A percentile compares a stretch with the other conserved stretches of the same genome.
Conservation (phyloP, 23 red algal genomes). For the Pyropia yezoensis region DNA sequence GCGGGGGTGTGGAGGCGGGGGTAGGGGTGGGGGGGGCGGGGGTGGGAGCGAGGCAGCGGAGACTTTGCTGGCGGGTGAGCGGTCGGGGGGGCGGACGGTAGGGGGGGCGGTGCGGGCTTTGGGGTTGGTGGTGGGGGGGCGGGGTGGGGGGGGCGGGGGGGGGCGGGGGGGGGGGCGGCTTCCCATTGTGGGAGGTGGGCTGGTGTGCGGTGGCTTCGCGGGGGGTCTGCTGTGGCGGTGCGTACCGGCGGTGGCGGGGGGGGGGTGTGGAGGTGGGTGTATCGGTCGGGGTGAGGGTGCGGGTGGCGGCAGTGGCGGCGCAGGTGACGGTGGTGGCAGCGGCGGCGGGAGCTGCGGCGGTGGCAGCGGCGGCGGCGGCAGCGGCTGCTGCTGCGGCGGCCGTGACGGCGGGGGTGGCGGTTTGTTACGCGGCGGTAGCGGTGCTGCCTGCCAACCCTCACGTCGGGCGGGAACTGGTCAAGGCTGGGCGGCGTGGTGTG, state of each 20-base stretch:
- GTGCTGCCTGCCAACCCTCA: background rate
- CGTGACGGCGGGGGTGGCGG: too few relatives aligned
- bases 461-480: slow-evolving; percentile 4
- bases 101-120: too few relatives aligned
- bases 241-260: slow-evolving; percentile 2
- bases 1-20: too few relatives aligned
- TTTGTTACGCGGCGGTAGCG: background rate
- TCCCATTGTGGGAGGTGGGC: background rate
- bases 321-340: slow-evolving; percentile 9
- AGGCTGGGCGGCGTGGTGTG: slow-evolving; percentile 1
- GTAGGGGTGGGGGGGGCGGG: background rate
- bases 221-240: slow-evolving; percentile 4
- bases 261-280: too few relatives aligned
- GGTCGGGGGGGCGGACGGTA: background rate
- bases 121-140: too few relatives aligned
- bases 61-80: background rate
- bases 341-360: background rate
- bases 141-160: background rate
- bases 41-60: background rate
- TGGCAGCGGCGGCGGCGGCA: slow-evolving; percentile 4
- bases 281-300: too few relatives aligned
- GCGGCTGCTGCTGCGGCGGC: background rate
- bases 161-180: slow-evolving; percentile 18
- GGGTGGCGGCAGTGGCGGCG: background rate
- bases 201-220: background rate